Conservation (phyloP, 306 rosid species). For the Vachellia pachyceras region DNA sequence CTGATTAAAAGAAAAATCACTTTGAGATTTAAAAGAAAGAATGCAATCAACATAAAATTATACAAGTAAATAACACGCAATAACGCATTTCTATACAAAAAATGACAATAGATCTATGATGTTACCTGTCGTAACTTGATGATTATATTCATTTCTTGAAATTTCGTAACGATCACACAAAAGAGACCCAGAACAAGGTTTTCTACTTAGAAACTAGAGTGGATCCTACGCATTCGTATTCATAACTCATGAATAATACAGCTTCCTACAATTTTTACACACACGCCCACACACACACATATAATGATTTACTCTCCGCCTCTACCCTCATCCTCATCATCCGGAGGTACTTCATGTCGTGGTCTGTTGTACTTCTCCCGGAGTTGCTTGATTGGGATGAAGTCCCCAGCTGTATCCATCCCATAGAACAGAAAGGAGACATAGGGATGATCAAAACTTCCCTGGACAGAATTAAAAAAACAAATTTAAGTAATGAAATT, state of each 20-base stretch:
- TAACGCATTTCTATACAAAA: no score
- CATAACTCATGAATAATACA: neutral
- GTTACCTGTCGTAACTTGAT: no score
- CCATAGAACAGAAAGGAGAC: conserved; percentile 86
- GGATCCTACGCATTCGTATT: neutral
- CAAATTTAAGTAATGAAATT: conserved; percentile 13
- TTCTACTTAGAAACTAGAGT: neutral
- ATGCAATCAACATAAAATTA: no score
- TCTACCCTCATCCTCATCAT: conserved; percentile 56
- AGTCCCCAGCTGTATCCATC: conserved; percentile 90
- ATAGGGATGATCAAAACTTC: conserved; percentile 86
- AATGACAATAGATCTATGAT: no score
- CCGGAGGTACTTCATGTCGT: conserved; percentile 77
- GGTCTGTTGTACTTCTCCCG: conserved; percentile 85
- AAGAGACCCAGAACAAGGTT: no score
- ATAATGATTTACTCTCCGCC: conserved; percentile 43
- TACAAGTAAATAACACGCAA: no score
- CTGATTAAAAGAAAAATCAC: no score
- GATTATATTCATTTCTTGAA: no score
- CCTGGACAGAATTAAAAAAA: conserved; percentile 52
- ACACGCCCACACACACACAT: no score
- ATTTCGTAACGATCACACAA: no score
- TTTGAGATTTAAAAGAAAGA: no score
- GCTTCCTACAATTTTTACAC: neutral
- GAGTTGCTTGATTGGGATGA: conserved; percentile 88